Evolutionary conservation across 805 yeast genomes (phyloP).

Genomic region (Scheffersomyces coipomensis): DNA sequence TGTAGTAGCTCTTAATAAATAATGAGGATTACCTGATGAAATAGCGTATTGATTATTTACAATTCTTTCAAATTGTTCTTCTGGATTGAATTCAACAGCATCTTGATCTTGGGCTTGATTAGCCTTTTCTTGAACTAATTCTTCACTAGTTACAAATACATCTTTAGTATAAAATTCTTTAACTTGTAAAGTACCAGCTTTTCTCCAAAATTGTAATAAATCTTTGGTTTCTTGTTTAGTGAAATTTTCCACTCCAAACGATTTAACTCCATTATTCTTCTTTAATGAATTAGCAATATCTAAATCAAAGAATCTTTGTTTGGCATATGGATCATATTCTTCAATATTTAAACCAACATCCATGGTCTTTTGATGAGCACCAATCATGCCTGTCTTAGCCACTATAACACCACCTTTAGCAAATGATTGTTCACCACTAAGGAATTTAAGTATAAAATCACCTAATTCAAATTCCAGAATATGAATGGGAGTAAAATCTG

Average conservation of each 20-base stretch:
- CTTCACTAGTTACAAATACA: constrained; percentile 7
- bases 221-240: constrained; percentile 28
- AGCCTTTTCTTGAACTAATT: constrained; percentile 5
- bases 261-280: constrained; percentile 30
- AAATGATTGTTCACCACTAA: constrained; percentile 54
- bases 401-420: constrained; percentile 62
- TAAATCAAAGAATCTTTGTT: constrained; percentile 49
- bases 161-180: constrained; percentile 33
- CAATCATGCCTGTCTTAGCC: constrained; percentile 58
- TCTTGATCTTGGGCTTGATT: constrained; percentile 6
- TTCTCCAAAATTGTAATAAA: constrained; percentile 30
- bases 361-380: constrained; percentile 50
- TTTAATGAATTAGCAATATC: constrained; percentile 48
- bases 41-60: constrained; percentile 28
- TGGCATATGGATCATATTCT: constrained; percentile 56
- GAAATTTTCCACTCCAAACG: constrained; percentile 24
- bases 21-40: constrained; percentile 42
- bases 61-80: constrained; percentile 25
- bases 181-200: constrained; percentile 29
- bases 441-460: constrained; percentile 49
- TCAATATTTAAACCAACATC: constrained; percentile 56
- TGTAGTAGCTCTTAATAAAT: constrained; percentile 29
- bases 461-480: constrained; percentile 65
- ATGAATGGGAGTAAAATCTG: constrained; percentile 54
- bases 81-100: constrained; percentile 14